Evolutionary conservation across 2,329 filamentous ascomycete species (phyloP).

Genomic region (Dothiorella sarmentorum): DNA sequence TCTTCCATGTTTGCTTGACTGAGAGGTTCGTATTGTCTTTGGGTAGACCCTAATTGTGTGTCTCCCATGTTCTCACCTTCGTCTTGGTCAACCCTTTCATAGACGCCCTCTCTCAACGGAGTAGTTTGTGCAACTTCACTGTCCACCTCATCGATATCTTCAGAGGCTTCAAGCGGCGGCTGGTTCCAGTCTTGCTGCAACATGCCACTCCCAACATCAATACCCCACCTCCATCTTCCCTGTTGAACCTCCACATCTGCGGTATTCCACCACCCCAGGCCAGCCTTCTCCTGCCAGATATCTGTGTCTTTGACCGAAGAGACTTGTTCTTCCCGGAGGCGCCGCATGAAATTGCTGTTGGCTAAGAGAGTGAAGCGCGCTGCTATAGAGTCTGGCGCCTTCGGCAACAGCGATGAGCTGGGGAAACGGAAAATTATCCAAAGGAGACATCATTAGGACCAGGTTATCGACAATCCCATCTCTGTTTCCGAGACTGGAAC

Average conservation of each 20-base stretch:
- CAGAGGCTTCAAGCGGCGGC: too few relatives aligned
- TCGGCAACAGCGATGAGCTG: background rate
- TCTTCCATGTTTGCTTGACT: too few relatives aligned
- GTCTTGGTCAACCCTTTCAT: too few relatives aligned
- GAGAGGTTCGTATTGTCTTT: too few relatives aligned
- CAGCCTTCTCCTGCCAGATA: background rate
- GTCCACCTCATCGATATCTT: too few relatives aligned
- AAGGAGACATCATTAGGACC: background rate
- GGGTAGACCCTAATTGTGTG: too few relatives aligned
- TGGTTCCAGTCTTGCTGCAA: background rate
- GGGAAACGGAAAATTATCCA: background rate
- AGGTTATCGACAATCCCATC: too few relatives aligned
- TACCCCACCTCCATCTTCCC: background rate
- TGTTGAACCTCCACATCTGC: background rate
- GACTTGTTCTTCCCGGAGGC: background rate
- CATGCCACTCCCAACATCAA: background rate
- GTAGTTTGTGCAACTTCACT: too few relatives aligned
- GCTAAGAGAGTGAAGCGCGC: background rate
- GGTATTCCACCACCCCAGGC: background rate
- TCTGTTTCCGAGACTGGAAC: too few relatives aligned
- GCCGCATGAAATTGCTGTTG: background rate
- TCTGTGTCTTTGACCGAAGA: background rate
- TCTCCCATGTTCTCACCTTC: too few relatives aligned
- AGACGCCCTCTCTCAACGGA: too few relatives aligned
- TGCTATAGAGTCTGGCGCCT: background rate